Percentiles rank a stretch among this genome's conserved stretches.
Conservation (phyloP, 371 early-diverging fungal genomes). For the Apophysomyces trapeziformis region DNA sequence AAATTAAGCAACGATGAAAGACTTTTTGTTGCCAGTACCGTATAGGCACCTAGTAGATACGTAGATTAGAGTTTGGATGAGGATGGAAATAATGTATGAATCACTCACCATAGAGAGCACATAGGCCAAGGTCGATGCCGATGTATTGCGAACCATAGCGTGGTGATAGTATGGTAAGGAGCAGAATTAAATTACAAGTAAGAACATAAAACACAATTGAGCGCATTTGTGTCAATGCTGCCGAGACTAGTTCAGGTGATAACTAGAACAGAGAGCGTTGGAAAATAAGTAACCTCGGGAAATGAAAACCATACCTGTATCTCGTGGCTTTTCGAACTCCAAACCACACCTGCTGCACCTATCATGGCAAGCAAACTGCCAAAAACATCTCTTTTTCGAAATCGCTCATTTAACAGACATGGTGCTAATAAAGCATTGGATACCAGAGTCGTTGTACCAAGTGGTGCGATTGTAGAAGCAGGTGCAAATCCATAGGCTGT, state of each 20-base stretch:
- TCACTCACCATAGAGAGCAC: slow-evolving; percentile 64
- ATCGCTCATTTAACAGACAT: slow-evolving; percentile 60
- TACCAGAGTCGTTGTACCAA: slow-evolving; percentile 70
- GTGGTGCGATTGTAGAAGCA: slow-evolving; percentile 69
- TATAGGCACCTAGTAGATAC: slow-evolving; percentile 60
- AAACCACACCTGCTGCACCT: slow-evolving; percentile 69
- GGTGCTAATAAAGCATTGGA: slow-evolving; percentile 72
- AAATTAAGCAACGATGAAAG: slow-evolving; percentile 64
- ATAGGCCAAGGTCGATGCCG: slow-evolving; percentile 62
- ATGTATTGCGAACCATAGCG: slow-evolving; percentile 53
- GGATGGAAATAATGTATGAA: not conserved
- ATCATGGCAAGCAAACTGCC: slow-evolving; percentile 63
- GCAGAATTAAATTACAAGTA: slow-evolving; percentile 30
- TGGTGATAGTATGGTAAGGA: slow-evolving; percentile 47
- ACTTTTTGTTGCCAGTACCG: slow-evolving; percentile 70
- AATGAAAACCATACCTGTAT: slow-evolving; percentile 38
- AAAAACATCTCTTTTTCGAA: slow-evolving; percentile 57
- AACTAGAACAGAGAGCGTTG: slow-evolving; percentile 26
- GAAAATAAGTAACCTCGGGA: slow-evolving; percentile 12
- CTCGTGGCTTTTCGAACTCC: slow-evolving; percentile 55
- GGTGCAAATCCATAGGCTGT: slow-evolving; percentile 74
- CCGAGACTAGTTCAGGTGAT: slow-evolving; percentile 56
- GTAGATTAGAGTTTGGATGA: no score
- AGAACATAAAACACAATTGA: slow-evolving; percentile 58
- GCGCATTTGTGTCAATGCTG: slow-evolving; percentile 54